These are phyloP conservation scores for Mortierella sp. DNA, from an alignment of 371 early-diverging fungal genomes.

Conservation along the genomic window DNA sequence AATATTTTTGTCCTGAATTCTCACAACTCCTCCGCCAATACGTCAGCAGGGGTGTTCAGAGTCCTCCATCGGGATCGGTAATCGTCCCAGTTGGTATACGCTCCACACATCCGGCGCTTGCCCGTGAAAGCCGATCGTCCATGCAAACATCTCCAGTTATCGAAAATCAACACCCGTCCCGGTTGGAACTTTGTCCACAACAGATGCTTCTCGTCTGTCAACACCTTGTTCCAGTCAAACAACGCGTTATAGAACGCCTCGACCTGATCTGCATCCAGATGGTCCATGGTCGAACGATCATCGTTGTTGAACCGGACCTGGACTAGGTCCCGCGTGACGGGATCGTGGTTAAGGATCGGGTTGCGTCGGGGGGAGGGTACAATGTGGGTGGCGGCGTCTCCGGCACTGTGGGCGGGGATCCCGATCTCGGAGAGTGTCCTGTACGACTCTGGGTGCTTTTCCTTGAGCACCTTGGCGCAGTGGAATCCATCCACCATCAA, in stretches of 20 bases:
- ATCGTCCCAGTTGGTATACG: slow-evolving; percentile 89
- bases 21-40: slow-evolving; percentile 38
- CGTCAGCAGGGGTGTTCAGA: slow-evolving; percentile 27
- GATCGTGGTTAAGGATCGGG: slow-evolving; percentile 79
- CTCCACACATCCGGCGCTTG: slow-evolving; percentile 81
- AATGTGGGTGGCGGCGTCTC: slow-evolving; percentile 78
- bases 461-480: slow-evolving; percentile 76
- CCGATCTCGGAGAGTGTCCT: slow-evolving; percentile 70
- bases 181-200: slow-evolving; percentile 79
- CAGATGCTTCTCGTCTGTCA: slow-evolving; percentile 71
- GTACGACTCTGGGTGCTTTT: slow-evolving; percentile 72
- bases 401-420: slow-evolving; percentile 87
- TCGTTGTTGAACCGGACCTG: slow-evolving; percentile 92
- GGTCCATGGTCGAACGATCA: slow-evolving; percentile 80
- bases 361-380: slow-evolving; percentile 74
- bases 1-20: neutral
- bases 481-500: slow-evolving; percentile 89
- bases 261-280: slow-evolving; percentile 64
- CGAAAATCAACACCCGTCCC: slow-evolving; percentile 83
- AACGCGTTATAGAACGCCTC: slow-evolving; percentile 82
- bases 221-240: slow-evolving; percentile 76
- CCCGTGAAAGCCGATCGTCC: slow-evolving; percentile 86
- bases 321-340: slow-evolving; percentile 64
- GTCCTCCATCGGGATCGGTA: slow-evolving; percentile 71
- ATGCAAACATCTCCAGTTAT: slow-evolving; percentile 92